Percentiles rank a stretch among this genome's conserved stretches.
phyloP scores from a whole-genome alignment of 1,139 yeast genomes.

The Kodamaea arcana region DNA sequence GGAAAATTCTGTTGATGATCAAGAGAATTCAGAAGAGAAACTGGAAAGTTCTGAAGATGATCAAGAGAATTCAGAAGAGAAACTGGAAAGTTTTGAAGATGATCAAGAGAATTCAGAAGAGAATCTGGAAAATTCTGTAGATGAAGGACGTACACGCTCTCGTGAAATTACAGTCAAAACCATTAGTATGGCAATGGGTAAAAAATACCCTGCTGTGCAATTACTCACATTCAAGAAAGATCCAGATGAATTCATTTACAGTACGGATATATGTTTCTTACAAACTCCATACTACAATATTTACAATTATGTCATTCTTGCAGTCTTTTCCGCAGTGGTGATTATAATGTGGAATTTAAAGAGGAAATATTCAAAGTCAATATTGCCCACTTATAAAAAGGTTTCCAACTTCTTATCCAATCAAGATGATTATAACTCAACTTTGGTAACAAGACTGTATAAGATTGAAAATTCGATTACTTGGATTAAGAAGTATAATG shows the following conservation, averaged over 20 bases:
- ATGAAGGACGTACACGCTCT: background rate
- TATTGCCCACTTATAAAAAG: slow-evolving; percentile 7
- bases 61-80: slow-evolving; percentile 7
- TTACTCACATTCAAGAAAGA: slow-evolving; percentile 32
- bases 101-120: slow-evolving; percentile 7
- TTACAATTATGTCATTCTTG: slow-evolving; percentile 32
- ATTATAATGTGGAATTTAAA: slow-evolving; percentile 30
- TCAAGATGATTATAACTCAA: slow-evolving; percentile 2
- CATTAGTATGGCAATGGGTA: slow-evolving; percentile 61
- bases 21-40: background rate
- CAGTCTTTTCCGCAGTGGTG: slow-evolving; percentile 29
- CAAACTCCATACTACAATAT: slow-evolving; percentile 48
- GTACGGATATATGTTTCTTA: slow-evolving; percentile 44
- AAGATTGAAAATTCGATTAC: background rate
- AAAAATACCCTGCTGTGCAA: slow-evolving; percentile 51
- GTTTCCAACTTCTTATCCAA: slow-evolving; percentile 6
- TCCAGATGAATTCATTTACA: slow-evolving; percentile 23
- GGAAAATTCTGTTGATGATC: background rate
- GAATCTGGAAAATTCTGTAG: background rate
- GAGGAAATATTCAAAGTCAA: slow-evolving; percentile 16
- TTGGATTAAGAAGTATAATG: slow-evolving; percentile 11
- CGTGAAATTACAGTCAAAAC: slow-evolving; percentile 54
- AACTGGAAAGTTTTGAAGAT: background rate
- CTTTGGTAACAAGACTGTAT: slow-evolving; percentile 2
- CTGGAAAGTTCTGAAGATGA: too few species aligned